Base-by-base conservation (phyloP, 2,329 filamentous ascomycete genomes). In the Chaetomium strumarium region DNA sequence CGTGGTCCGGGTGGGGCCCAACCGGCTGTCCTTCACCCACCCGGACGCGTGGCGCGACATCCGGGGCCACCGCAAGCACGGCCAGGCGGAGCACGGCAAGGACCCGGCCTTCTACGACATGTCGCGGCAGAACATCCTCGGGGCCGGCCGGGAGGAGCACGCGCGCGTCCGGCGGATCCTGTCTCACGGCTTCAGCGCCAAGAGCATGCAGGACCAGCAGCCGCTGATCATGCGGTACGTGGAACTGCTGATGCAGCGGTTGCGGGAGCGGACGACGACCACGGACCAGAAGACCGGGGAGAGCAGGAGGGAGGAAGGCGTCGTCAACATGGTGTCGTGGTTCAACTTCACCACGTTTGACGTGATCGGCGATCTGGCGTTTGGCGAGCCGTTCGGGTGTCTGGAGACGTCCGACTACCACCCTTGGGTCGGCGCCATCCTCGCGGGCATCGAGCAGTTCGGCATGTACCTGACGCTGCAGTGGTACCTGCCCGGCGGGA, bases 201-300 rank as follows among this genome's bases (percentile, higher is more conserved):
- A 63, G 54, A 53, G 62, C 53, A 64, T 72, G 68, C 67, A 65
- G 12, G 68, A 60, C 5, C 69, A 72, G 51, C 64, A 70, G 49
- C 66, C 65, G 11, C 61, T 71, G 31, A 68, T 72, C 49, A 55
- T 53, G 7, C 47, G 43, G 0, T 68, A 72, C 50, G 63, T 71
- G 1, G 62, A 70, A 48, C 58, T 68, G 19, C 47, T 71, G 29
- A 58, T 62, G 24, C 13, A 37, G 13, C 51, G 53, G 3, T 40
- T 60, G n/a, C 17, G 37, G 2, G 50, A 39, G 13, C 31, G 37
- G 10, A 46, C 46, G 12, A 24, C 46, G 10, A 46, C 46, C 9
- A 24, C 46, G 1, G 34, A 16, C 3, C 24, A 24, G 7, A 24
- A 4, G 24, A 24, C 4, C 7, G 44, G 40, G 14, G 16, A 31